phyloP scores from a whole-genome alignment of 2,329 filamentous ascomycete genomes.

The Talaromyces sp. region DNA sequence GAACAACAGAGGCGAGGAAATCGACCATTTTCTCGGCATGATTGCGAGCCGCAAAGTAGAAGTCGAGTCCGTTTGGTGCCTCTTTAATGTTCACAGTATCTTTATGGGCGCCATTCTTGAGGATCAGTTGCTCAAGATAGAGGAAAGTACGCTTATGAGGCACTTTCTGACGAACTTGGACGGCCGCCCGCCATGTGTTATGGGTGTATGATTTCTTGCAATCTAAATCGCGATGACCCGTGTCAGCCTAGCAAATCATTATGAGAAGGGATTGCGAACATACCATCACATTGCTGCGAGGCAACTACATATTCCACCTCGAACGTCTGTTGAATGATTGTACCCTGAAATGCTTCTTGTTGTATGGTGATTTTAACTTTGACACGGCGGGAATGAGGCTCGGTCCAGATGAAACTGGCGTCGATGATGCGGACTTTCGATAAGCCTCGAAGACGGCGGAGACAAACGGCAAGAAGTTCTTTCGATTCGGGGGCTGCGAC shows the following conservation, averaged over 20 bases:
- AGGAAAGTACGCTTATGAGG: constrained; percentile 87
- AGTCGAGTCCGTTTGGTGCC: constrained; percentile 92
- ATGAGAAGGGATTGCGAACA: neutral
- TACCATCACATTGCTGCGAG: constrained; percentile 73
- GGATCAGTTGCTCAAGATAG: constrained; percentile 87
- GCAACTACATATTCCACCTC: constrained; percentile 91
- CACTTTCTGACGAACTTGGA: constrained; percentile 96
- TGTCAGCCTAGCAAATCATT: neutral
- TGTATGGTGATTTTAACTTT: constrained; percentile 97
- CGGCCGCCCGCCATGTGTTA: constrained; percentile 90
- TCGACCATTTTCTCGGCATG: constrained; percentile 92
- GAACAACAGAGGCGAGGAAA: constrained; percentile 61
- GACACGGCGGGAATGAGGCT: constrained; percentile 89
- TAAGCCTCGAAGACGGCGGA: constrained; percentile 83
- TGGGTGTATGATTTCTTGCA: constrained; percentile 95
- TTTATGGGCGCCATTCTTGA: constrained; percentile 88
- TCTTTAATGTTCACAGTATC: constrained; percentile 99
- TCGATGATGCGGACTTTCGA: constrained; percentile 93
- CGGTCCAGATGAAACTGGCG: constrained; percentile 96
- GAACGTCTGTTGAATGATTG: constrained; percentile 86
- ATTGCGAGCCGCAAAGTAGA: constrained; percentile 88
- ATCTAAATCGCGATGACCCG: constrained; percentile 56
- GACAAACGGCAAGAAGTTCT: constrained; percentile 87
- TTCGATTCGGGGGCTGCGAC: constrained; percentile 82
- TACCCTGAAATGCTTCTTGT: constrained; percentile 65